A percentile compares a stretch with the other conserved stretches of the same genome.
Evolutionary conservation across 1,139 yeast species (phyloP).

Genomic region (Candida dubliniensis): DNA sequence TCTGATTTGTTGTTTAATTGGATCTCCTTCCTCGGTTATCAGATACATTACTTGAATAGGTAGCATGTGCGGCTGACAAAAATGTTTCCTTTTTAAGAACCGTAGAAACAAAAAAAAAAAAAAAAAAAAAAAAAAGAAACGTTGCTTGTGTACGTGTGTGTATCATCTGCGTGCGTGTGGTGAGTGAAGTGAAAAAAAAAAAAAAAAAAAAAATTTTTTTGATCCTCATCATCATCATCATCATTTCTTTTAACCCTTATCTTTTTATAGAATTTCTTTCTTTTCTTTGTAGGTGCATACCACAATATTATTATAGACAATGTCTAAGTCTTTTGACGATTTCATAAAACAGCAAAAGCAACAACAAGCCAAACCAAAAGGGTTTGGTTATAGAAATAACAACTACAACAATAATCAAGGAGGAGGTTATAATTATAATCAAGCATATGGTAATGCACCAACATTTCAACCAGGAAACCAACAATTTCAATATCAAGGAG

Average conservation of each 20-base stretch:
- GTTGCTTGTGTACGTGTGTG: too few species aligned
- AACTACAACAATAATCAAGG: too few species aligned
- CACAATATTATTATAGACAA: slow-evolving; percentile 1
- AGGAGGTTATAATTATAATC: slow-evolving; percentile 4
- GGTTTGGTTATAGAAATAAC: slow-evolving; percentile 24
- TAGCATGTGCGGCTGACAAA: neutral
- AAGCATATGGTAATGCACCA: slow-evolving; percentile 4
- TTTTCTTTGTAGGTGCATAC: neutral
- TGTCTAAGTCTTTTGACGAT: slow-evolving; percentile 31
- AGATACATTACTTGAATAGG: neutral
- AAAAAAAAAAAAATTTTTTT: neutral
- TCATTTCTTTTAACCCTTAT: too few species aligned
- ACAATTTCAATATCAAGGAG: slow-evolving; percentile 1
- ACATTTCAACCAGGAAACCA: slow-evolving; percentile 7
- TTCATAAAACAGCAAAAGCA: slow-evolving; percentile 28
- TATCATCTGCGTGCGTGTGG: too few species aligned
- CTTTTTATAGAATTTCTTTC: too few species aligned
- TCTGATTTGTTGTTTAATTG: neutral
- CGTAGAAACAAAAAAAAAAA: too few species aligned
- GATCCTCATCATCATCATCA: too few species aligned
- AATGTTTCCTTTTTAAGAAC: neutral
- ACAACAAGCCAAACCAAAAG: slow-evolving; percentile 23
- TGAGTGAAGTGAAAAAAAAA: too few species aligned
- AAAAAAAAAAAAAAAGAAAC: neutral
- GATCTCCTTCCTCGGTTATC: neutral